Conservation (phyloP, 2,329 filamentous ascomycete genomes). For the Xylaria sp. region DNA sequence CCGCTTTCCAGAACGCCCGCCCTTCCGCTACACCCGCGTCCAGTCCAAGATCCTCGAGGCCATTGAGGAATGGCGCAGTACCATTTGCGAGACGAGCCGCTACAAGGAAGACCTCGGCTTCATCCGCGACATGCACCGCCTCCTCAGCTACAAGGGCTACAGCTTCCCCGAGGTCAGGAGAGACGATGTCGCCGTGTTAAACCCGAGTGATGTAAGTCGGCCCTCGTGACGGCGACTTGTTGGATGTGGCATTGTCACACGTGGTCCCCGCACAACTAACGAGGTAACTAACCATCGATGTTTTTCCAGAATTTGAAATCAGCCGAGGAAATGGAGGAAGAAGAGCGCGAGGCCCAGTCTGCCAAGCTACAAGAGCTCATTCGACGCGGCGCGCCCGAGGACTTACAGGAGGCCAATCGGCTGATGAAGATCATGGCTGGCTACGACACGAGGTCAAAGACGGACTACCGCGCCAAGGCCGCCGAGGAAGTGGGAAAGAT, state of each 20-base stretch:
- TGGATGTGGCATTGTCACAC: too few species aligned
- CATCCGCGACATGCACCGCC: constrained; percentile 93
- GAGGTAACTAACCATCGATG: not conserved
- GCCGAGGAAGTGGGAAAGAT: constrained; percentile 93
- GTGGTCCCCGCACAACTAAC: not conserved
- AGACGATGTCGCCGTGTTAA: constrained; percentile 93
- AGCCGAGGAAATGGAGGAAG: constrained; percentile 97
- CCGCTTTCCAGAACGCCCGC: constrained; percentile 89
- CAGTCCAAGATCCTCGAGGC: constrained; percentile 90
- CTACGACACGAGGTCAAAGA: constrained; percentile 91
- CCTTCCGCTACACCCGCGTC: constrained; percentile 76
- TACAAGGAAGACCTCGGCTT: constrained; percentile 97
- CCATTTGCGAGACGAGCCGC: constrained; percentile 94
- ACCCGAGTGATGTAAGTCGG: constrained; percentile 82
- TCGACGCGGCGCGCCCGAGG: constrained; percentile 81
- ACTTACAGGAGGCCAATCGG: constrained; percentile 92
- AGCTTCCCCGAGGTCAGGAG: constrained; percentile 85
- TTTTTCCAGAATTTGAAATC: constrained; percentile 76
- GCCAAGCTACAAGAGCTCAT: constrained; percentile 98
- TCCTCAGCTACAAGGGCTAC: constrained; percentile 96
- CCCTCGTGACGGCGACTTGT: not conserved
- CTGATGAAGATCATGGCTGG: constrained; percentile 99
- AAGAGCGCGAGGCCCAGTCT: constrained; percentile 89
- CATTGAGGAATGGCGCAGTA: constrained; percentile 97
- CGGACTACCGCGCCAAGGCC: constrained; percentile 95